Base-by-base conservation (phyloP, 345 rosid genomes). In the Aquilaria yunnanensis region DNA sequence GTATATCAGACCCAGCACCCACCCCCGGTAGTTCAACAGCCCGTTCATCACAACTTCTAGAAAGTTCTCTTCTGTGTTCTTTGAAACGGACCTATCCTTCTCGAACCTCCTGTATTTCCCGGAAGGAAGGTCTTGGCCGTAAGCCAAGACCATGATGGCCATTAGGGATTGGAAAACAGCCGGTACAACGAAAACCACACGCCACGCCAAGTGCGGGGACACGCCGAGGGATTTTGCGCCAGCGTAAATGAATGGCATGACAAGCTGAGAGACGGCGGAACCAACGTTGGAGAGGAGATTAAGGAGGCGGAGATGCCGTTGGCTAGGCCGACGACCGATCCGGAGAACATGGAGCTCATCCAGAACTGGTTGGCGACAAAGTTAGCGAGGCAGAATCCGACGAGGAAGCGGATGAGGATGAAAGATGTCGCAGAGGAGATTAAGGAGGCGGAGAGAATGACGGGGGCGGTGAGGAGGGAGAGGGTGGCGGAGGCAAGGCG, bases 271-370 rank as follows among this genome's bases (percentile, higher is more conserved):
- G 31, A 72, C 29, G n/a, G 95, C 96, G 1, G 93, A 51, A 6
- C 96, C 96, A 31, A 77, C 74, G 66, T 80, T 84, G 16, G 92
- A n/a, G n/a, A n/a, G n/a, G n/a, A n/a, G n/a, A n/a, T n/a, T n/a
- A n/a, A n/a, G n/a, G n/a, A n/a, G 0, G 93, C 92, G 0, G 98
- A 68, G 49, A 89, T 81, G 5, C 88, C 95, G 5, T 83, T 92
- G 41, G 96, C 96, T 1, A 79, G 75, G 2, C 95, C 98, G 10
- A 89, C 88, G 49, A 89, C 82, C 61, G 63, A 62, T 2, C 74
- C 70, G 16, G 98, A 84, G 75, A 89, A 92, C 89, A 92, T 82
- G 57, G 92, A 92, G 66, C 81, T 79, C 92, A 92, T 89, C 96
- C 96, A 89, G 71, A 79, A 92, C 76, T 92, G 98, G 69, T 83